A percentile compares a stretch with the other conserved stretches of the same genome.
Evolutionary conservation across 345 rosid genomes (phyloP).

Genomic region (Rhodamnia argentea): DNA sequence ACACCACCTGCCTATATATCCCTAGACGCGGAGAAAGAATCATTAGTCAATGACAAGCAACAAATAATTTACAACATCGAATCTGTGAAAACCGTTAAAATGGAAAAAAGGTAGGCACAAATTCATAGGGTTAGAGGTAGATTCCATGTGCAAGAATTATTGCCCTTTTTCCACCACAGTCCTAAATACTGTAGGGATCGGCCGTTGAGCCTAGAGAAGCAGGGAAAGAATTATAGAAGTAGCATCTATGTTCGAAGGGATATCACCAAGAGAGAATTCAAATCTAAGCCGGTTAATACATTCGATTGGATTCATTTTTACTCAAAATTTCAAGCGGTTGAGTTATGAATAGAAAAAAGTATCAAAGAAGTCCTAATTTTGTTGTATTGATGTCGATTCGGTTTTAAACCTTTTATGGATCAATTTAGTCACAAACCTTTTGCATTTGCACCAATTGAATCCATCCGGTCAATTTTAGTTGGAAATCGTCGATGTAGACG

Average conservation of each 20-base stretch:
- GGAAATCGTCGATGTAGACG: too few relatives aligned
- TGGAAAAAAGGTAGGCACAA: not conserved
- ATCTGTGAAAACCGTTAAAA: not conserved
- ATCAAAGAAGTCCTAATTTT: too few relatives aligned
- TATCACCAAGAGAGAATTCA: not conserved
- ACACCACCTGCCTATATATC: not conserved
- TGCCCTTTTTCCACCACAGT: not conserved
- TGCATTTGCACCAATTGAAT: too few relatives aligned
- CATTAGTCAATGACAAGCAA: not conserved
- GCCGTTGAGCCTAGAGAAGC: not conserved
- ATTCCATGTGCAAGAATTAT: not conserved
- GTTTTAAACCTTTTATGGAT: too few relatives aligned
- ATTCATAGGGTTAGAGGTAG: not conserved
- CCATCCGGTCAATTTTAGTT: too few relatives aligned
- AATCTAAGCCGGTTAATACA: not conserved
- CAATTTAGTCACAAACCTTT: too few relatives aligned
- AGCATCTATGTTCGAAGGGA: not conserved
- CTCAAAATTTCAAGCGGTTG: rapidly evolving
- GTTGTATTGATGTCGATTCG: too few relatives aligned
- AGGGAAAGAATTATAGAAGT: not conserved
- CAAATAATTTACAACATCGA: not conserved
- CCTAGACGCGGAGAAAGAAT: not conserved
- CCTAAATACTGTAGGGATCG: not conserved
- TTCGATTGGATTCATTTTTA: not conserved
- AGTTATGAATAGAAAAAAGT: not conserved